Evolutionary conservation across 1,284 basidiomycete species (phyloP).

Genomic region (Ceratobasidium sp.): DNA sequence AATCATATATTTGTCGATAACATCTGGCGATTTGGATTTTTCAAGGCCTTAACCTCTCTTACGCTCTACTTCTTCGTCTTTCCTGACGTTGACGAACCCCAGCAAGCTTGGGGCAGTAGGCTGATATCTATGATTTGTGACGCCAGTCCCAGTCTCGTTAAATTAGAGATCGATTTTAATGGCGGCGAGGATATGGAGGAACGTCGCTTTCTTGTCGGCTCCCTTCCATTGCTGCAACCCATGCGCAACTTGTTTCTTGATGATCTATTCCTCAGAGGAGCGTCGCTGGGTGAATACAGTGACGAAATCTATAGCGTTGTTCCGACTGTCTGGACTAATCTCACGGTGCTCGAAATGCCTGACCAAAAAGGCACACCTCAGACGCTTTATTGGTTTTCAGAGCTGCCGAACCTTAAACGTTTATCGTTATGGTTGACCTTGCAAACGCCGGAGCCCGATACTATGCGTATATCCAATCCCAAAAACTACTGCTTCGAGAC

Average conservation of each 20-base stretch:
- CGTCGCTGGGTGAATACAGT: too few species aligned
- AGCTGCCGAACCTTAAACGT: slow-evolving; percentile 7
- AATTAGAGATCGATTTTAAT: background rate
- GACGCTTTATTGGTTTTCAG: background rate
- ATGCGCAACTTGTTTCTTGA: background rate
- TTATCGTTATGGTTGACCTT: background rate
- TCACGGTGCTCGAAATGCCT: background rate
- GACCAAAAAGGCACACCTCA: background rate
- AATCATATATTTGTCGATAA: background rate
- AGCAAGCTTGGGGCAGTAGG: background rate
- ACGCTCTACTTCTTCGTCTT: background rate
- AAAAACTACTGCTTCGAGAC: background rate
- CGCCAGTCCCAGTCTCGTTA: background rate
- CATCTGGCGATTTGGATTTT: background rate
- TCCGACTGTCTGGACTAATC: background rate
- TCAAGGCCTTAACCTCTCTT: background rate
- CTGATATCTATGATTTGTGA: background rate
- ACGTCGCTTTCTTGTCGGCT: too few species aligned
- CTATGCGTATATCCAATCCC: background rate
- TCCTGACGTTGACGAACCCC: background rate
- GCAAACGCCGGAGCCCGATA: background rate
- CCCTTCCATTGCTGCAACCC: background rate
- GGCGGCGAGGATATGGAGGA: background rate
- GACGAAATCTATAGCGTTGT: too few species aligned
- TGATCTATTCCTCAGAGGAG: too few species aligned